These are phyloP conservation scores for Neurospora crassa DNA, from an alignment of 2,329 filamentous ascomycete genomes.

Conservation along the genomic window DNA sequence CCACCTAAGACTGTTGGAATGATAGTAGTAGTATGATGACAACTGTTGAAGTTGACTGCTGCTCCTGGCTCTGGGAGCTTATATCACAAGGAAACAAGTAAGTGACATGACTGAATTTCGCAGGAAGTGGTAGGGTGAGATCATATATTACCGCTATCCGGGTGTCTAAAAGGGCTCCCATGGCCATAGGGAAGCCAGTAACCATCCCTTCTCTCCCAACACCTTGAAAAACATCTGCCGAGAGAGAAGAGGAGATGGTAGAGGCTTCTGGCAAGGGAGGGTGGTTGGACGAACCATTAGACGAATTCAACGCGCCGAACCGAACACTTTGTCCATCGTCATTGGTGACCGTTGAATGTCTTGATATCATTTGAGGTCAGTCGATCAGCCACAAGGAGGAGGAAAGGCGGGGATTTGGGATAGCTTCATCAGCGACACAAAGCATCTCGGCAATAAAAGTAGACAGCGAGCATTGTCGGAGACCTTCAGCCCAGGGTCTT, in stretches of 20 bases:
- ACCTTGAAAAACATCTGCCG: background rate
- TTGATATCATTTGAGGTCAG: background rate
- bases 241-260: background rate
- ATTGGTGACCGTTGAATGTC: background rate
- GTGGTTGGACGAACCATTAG: background rate
- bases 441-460: background rate
- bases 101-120: background rate
- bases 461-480: background rate
- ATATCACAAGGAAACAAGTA: background rate
- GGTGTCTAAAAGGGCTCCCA: background rate
- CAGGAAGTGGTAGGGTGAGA: background rate
- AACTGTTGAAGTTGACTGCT: slow-evolving; percentile 18
- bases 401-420: background rate
- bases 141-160: background rate
- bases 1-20: background rate
- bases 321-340: background rate
- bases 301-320: background rate
- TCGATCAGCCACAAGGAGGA: background rate
- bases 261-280: background rate
- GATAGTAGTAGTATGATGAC: background rate
- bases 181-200: background rate
- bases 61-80: background rate
- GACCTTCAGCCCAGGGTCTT: background rate
- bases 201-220: background rate
- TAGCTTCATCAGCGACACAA: background rate